Base-by-base conservation (phyloP, 2,329 filamentous ascomycete genomes). In the Trichoderma sp. region DNA sequence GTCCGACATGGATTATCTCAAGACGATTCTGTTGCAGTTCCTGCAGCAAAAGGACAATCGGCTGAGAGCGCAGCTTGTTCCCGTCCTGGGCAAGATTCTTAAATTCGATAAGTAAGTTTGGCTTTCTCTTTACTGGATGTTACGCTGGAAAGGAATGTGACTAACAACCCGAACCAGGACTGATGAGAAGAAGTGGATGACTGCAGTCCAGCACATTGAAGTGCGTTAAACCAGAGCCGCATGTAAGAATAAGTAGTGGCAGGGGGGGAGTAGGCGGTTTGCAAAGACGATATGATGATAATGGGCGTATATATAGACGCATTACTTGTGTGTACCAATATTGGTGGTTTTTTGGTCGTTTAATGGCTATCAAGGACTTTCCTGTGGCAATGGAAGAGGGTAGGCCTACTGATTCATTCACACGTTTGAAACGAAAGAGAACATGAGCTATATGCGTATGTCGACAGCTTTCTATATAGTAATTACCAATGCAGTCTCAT, bases 11-110 rank as follows among this genome's bases (percentile, higher is more conserved):
- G 86, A 89, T 73, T 95, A 96, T 77, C 82, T 95, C 70, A 95
- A 94, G 85, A 94, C 93, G 9, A 92, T 95, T 70, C 81, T 96
- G 76, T 81, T 96, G 75, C 92, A 95, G 80, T 95, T 95, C 80
- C 81, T 96, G 74, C 92, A 95, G 84, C 90, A 93, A 75, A 93
- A 90, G 82, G 93, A 95, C 78, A 92, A 91, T 80, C 92, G 89
- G 83, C 84, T 93, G 76, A 88, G 93, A 76, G 86, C 89, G 74
- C 92, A 94, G 84, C 85, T 95, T 74, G 91, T 96, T 71, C 92
- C 92, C 1, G 92, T 95, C 39, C 80, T 96, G 76, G 91, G 91
- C 34, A 91, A 92, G 86, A 82, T 95, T 78, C 82, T 96, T 78
- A 89, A 90, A 74, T 94, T 95, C 82, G 91, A 94, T 82, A 89